phyloP scores from a whole-genome alignment of 139 green algal species.

The Chlorella ohadii region DNA sequence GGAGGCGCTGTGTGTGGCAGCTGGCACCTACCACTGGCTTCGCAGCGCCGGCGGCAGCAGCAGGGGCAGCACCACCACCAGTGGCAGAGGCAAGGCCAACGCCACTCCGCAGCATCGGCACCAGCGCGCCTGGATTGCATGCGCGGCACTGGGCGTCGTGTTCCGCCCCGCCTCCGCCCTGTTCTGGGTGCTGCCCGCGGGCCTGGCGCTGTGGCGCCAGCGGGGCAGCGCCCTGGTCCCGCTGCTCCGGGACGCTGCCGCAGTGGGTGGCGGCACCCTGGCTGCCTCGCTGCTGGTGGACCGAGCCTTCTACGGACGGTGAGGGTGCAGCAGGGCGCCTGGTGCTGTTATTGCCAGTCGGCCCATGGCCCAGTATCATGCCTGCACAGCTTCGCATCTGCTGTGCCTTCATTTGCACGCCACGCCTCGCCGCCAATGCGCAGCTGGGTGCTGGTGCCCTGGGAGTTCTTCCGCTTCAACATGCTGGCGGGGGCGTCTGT shows the following conservation, averaged over 20 bases:
- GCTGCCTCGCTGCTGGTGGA: constrained; percentile 7
- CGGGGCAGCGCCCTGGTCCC: neutral
- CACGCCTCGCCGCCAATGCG: neutral
- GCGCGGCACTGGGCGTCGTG: constrained; percentile 43
- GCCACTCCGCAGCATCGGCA: neutral
- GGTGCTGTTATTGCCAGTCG: neutral
- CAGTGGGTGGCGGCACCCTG: constrained; percentile 25
- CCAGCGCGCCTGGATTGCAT: constrained; percentile 36
- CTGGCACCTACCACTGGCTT: constrained; percentile 40
- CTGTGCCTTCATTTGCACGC: neutral
- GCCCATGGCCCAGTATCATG: neutral
- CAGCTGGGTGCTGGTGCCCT: constrained; percentile 65
- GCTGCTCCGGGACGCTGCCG: constrained; percentile 22
- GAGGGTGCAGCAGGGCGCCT: neutral
- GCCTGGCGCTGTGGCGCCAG: constrained; percentile 9
- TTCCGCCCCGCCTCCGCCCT: constrained; percentile 54
- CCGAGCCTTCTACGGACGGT: constrained; percentile 49
- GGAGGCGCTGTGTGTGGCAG: constrained; percentile 51
- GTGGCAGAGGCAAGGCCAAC: too few species aligned
- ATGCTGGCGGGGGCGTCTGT: constrained; percentile 57
- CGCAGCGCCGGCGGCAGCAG: too few species aligned
- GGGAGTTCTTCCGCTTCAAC: constrained; percentile 81
- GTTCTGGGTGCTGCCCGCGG: constrained; percentile 49
- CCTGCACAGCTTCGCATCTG: too few species aligned
- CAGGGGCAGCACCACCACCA: neutral